phyloP scores from a whole-genome alignment of 805 yeast species.

The Ogataea salicorniae region DNA sequence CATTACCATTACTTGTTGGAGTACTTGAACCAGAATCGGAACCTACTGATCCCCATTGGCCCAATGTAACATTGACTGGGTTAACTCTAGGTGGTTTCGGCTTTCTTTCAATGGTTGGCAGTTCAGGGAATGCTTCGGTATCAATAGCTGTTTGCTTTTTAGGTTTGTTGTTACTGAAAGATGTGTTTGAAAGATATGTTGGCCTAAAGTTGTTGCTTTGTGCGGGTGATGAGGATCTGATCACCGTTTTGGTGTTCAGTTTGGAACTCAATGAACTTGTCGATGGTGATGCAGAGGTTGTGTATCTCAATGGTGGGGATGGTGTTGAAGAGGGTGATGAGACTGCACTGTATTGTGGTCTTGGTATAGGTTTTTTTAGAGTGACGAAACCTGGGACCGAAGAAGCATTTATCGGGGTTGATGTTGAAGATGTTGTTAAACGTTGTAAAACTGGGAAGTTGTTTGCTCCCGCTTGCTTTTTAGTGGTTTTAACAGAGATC shows the following conservation, averaged over 20 bases:
- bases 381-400: constrained; percentile 11
- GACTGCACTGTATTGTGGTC: neutral
- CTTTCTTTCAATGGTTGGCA: constrained; percentile 37
- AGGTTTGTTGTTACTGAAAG: neutral
- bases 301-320: constrained; percentile 6
- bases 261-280: constrained; percentile 14
- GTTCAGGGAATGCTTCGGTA: constrained; percentile 28
- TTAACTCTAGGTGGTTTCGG: constrained; percentile 55
- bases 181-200: constrained; percentile 8
- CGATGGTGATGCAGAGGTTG: neutral
- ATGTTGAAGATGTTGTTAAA: neutral
- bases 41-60: constrained; percentile 29
- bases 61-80: constrained; percentile 32
- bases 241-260: constrained; percentile 5
- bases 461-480: neutral
- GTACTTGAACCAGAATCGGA: neutral
- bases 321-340: constrained; percentile 1
- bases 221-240: constrained; percentile 8
- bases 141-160: constrained; percentile 8
- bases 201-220: constrained; percentile 8
- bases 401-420: constrained; percentile 11
- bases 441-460: constrained; percentile 12
- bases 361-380: neutral
- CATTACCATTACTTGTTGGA: constrained; percentile 6
- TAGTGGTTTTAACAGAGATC: neutral